Conservation (phyloP, 1,284 basidiomycete genomes). For the Cystobasidiaceae sp. region DNA sequence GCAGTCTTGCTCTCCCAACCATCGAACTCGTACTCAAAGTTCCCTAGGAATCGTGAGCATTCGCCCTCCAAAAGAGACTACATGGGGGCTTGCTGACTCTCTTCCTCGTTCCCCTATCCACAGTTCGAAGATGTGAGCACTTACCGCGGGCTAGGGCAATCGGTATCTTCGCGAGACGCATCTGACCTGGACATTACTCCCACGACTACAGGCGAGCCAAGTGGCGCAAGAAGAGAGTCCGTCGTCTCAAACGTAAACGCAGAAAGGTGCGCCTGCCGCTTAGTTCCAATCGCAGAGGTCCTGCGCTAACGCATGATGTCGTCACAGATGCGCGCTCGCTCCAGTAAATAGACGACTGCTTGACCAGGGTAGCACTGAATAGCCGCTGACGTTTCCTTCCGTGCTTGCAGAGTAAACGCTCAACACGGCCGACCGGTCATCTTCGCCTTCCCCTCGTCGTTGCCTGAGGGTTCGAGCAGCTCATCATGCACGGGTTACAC, state of each 20-base stretch:
- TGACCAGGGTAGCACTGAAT: background rate
- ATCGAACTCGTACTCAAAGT: constrained; percentile 6
- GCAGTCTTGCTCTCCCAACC: background rate
- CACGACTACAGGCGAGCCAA: constrained; percentile 43
- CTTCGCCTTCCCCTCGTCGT: too few species aligned
- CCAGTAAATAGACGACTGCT: constrained; percentile 15
- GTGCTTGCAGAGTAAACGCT: constrained; percentile 23
- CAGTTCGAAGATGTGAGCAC: constrained; percentile 15
- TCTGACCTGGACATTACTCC: too few species aligned
- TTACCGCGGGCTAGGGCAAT: too few species aligned
- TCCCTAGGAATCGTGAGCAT: constrained; percentile 10
- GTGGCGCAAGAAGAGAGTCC: constrained; percentile 45
- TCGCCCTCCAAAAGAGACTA: too few species aligned
- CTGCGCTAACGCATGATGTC: background rate
- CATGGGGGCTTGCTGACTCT: background rate
- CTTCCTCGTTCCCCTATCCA: background rate
- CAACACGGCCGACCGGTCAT: too few species aligned
- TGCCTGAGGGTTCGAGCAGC: too few species aligned
- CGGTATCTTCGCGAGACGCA: background rate
- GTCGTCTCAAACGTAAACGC: constrained; percentile 44
- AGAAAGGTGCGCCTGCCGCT: constrained; percentile 42
- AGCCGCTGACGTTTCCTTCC: background rate
- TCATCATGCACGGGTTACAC: too few species aligned
- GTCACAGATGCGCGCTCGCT: constrained; percentile 27
- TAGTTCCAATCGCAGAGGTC: too few species aligned